Base-by-base conservation (phyloP, 1,139 yeast genomes). In the Candida mesenterica region DNA sequence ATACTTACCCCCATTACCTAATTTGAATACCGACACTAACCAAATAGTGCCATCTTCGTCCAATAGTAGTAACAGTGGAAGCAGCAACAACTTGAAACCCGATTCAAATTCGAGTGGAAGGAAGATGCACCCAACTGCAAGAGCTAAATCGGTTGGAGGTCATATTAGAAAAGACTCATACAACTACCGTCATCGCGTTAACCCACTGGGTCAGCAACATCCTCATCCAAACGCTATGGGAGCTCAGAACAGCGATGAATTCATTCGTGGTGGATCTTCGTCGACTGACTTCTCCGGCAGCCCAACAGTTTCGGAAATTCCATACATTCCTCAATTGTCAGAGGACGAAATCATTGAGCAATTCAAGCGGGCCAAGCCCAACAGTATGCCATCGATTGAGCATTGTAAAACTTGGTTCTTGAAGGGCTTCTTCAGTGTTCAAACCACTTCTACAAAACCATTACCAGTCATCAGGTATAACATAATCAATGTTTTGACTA, bases 361-460 rank as follows among this genome's bases (percentile, higher is more conserved):
- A 48, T 86, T 82, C 48, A 75, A 81, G 34, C 66, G 63, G 42
- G 90, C 92, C n/a, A 77, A 79, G 41, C 77, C 82, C 2, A 85
- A 85, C 34, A 66, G 85, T 12, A 89, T 90, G 97, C 96, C 95
- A 18, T 88, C 96, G 0, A 89, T 90, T 55, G 96, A 89, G 55
- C 87, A 81, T 54, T 96, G 96, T 44, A 85, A 85, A 62, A 90
- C 96, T 3, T 75, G 90, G 45, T 89, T 89, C 65, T 75, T 92
- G 57, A 89, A 90, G 59, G 97, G 97, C 1, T 89, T 92, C 53
- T 92, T 92, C 65, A 82, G 94, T 44, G 97, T 90, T 30, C 97
- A 89, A 61, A 86, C 96, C 1, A 92, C 98, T 0, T 88, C 97
- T 2, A 87, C 96, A 4, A 89, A 89, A 51, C 90, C 96, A 15